Evolutionary conservation across 2,329 filamentous ascomycete species (phyloP).

Genomic region (Trichoderma polysporum): DNA sequence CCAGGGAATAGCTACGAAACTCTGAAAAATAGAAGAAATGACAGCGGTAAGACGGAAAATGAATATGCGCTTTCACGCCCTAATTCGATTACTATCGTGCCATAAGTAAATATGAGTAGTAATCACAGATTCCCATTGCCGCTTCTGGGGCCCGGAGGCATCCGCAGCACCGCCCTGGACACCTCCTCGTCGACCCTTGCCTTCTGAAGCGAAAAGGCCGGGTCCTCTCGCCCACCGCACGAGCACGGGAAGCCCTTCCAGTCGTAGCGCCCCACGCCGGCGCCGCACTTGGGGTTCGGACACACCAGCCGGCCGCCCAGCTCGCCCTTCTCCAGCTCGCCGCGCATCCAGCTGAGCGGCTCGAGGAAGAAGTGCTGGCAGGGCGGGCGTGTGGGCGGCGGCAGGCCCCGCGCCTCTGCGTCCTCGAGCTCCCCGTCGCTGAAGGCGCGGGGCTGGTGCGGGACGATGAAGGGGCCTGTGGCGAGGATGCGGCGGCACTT

Average conservation of each 20-base stretch:
- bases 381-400: constrained; percentile 24
- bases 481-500: constrained; percentile 75
- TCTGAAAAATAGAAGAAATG: too few relatives aligned
- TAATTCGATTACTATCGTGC: too few relatives aligned
- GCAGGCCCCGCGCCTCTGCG: background rate
- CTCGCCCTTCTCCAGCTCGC: constrained; percentile 74
- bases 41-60: too few relatives aligned
- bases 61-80: too few relatives aligned
- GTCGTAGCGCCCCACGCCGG: constrained; percentile 87
- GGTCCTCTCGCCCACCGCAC: constrained; percentile 86
- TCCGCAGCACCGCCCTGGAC: constrained; percentile 44
- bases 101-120: background rate
- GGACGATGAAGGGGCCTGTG: constrained; percentile 61
- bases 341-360: constrained; percentile 91
- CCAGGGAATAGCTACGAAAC: too few relatives aligned
- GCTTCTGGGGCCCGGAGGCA: constrained; percentile 49
- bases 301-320: constrained; percentile 84
- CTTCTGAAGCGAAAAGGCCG: constrained; percentile 82
- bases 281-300: constrained; percentile 73
- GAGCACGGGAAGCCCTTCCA: constrained; percentile 96
- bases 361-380: constrained; percentile 92
- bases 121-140: constrained; percentile 31
- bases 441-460: constrained; percentile 48
- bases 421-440: background rate
- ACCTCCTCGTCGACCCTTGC: constrained; percentile 73